A percentile compares a stretch with the other conserved stretches of the same genome.
phyloP scores from a whole-genome alignment of 106 monocot genomes.

The Dendrobium nobile region DNA sequence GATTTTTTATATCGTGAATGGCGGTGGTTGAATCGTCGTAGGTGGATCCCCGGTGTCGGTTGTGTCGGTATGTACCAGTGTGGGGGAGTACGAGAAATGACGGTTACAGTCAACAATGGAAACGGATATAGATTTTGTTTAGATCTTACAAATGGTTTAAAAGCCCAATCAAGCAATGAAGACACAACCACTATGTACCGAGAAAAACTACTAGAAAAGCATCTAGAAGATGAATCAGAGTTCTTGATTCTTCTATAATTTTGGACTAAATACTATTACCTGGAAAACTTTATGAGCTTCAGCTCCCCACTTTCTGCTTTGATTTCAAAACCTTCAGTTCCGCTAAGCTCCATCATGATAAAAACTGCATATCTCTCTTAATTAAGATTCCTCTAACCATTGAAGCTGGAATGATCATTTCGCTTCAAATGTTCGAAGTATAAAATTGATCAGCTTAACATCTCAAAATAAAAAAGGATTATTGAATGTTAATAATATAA shows the following conservation, averaged over 20 bases:
- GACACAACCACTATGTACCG: neutral
- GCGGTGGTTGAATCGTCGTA: too few species aligned
- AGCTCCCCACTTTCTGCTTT: constrained; percentile 98
- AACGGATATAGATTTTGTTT: neutral
- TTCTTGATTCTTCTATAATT: neutral
- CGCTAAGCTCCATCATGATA: constrained; percentile 92
- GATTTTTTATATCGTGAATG: too few species aligned
- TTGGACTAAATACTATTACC: constrained; percentile 26
- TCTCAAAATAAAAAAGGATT: neutral
- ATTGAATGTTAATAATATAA: neutral
- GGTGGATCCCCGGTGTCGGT: too few species aligned
- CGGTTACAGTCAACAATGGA: too few species aligned
- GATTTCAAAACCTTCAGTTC: constrained; percentile 99
- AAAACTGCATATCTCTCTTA: constrained; percentile 98
- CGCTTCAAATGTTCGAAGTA: constrained; percentile 35
- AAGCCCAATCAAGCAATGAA: neutral
- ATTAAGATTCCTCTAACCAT: constrained; percentile 96
- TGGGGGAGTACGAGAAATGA: too few species aligned
- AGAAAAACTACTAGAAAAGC: neutral
- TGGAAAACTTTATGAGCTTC: constrained; percentile 99
- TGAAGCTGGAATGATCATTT: constrained; percentile 97
- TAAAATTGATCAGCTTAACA: neutral
- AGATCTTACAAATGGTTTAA: neutral
- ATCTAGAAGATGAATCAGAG: neutral
- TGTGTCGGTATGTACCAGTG: too few species aligned